Percentiles rank a stretch among this genome's conserved stretches.
Evolutionary conservation across 192 early-diverging fungal genomes (phyloP).

Genomic region (Rhizophagus prolifer): DNA sequence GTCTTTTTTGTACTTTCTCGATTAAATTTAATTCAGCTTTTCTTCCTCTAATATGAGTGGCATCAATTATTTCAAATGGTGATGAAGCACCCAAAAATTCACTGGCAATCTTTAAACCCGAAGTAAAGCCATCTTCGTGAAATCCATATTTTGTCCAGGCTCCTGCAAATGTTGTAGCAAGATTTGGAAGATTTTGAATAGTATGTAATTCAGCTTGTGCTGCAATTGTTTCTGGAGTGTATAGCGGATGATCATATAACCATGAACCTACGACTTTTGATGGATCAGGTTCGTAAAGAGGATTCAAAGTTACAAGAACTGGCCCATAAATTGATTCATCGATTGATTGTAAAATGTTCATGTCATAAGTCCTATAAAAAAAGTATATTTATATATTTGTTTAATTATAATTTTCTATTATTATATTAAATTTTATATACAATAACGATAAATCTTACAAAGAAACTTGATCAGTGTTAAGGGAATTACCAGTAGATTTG

Average conservation of each 20-base stretch:
- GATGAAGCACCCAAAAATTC: conserved; percentile 48
- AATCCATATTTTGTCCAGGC: conserved; percentile 73
- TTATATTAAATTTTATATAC: not conserved
- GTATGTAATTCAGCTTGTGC: conserved; percentile 47
- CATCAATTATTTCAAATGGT: conserved; percentile 32
- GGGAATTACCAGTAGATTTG: conserved; percentile 24
- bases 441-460: not conserved
- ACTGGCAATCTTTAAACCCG: conserved; percentile 53
- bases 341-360: conserved; percentile 62
- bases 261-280: conserved; percentile 44
- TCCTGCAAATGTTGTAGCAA: conserved; percentile 47
- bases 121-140: conserved; percentile 63
- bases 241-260: conserved; percentile 54
- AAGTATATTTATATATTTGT: conserved; percentile 21
- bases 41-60: conserved; percentile 22
- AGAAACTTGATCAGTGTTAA: conserved; percentile 15
- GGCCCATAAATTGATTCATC: conserved; percentile 44
- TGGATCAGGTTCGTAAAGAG: conserved; percentile 48
- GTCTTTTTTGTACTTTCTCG: not conserved
- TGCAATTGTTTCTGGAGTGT: conserved; percentile 39
- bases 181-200: conserved; percentile 49
- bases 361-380: conserved; percentile 61
- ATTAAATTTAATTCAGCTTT: not conserved
- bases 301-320: conserved; percentile 63
- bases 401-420: conserved; percentile 7